phyloP scores from a whole-genome alignment of 768 basidiomycete genomes.

The Gautieria morchelliformis region DNA sequence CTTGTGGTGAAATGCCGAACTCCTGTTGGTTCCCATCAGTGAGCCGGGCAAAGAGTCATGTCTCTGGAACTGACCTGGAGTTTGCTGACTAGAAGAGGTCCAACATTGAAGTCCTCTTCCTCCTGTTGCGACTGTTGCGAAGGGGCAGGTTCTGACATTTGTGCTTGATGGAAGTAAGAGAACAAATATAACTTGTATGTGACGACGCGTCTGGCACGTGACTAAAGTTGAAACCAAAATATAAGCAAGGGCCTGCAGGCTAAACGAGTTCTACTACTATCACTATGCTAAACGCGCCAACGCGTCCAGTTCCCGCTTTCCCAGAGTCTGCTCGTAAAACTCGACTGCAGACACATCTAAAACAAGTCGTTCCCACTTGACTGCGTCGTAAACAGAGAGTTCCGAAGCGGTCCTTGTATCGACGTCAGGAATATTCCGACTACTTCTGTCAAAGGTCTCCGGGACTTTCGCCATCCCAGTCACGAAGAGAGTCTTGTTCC shows the following conservation, averaged over 20 bases:
- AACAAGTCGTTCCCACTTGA: slow-evolving; percentile 76
- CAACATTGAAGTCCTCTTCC: slow-evolving; percentile 48
- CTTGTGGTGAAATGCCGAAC: slow-evolving; percentile 79
- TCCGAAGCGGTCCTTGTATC: slow-evolving; percentile 55
- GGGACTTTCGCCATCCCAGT: slow-evolving; percentile 52
- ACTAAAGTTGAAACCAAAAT: not conserved
- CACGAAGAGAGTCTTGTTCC: slow-evolving; percentile 69
- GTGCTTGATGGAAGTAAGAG: not conserved
- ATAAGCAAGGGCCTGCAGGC: too few relatives aligned
- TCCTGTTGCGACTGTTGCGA: slow-evolving; percentile 41
- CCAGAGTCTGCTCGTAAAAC: slow-evolving; percentile 55
- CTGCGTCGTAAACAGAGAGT: slow-evolving; percentile 69
- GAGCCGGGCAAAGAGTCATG: not conserved
- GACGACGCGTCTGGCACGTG: slow-evolving; percentile 5
- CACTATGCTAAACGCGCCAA: not conserved
- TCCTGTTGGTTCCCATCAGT: slow-evolving; percentile 43
- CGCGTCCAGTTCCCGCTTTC: slow-evolving; percentile 25
- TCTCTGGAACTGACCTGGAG: slow-evolving; percentile 20
- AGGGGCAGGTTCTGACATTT: slow-evolving; percentile 25
- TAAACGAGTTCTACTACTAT: not conserved
- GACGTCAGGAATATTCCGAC: slow-evolving; percentile 63
- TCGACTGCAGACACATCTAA: slow-evolving; percentile 81
- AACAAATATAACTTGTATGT: not conserved
- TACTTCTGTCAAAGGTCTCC: slow-evolving; percentile 46
- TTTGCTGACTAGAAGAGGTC: slow-evolving; percentile 79